Evolutionary conservation across 2,329 filamentous ascomycete species (phyloP), one percentile per base, ranked within the genome.

Genomic region (Neobulgaria alba): DNA sequence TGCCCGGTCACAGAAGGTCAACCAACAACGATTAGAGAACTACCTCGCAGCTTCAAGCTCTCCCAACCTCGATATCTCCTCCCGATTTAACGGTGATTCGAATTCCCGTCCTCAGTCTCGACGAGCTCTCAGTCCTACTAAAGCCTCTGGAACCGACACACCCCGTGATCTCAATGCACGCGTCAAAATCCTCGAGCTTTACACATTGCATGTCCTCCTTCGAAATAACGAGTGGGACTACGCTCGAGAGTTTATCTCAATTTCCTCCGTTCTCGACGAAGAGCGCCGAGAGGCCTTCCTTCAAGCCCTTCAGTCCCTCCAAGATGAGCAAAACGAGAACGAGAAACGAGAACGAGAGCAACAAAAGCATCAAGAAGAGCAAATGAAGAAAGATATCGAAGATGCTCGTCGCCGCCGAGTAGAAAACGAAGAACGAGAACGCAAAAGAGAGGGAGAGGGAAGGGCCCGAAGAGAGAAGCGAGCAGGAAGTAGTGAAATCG

Each of bases 171-270:
- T 95, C 26, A 82, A 85, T 52, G 80, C 86, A 3, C 76, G 88
- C 33, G 80, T 95, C 49, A 94, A 93, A 66, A 85, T 98, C 31
- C 76, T 98, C 37, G 92, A 98, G 64, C 72, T 98, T 7, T 98
- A 95, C 62, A 93, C 88, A 1, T 73, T 98, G 3, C 92, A 98
- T 58, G 86, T 96, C 5, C 76, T 98, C n/a, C 79, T 90, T 4
- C 76, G 87, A 39, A 96, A 95, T 54, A 80, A 86, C 41, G 88
- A 96, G 64, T 98, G 92, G 92, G 86, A 95, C 43, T 95, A 95
- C 55, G 87, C 92, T 3, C 77, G 79, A 45, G 85, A 94, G 53
- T 96, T 96, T 61, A 93, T 96, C 57, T 78, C 73, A 55, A 77
- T 87, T 57, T 92, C 81, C 60, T 80, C 90, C 34, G 78, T 95